These are phyloP conservation scores for Nothopassalora personata DNA, from an alignment of 2,329 filamentous ascomycete species.

Conservation along the genomic window DNA sequence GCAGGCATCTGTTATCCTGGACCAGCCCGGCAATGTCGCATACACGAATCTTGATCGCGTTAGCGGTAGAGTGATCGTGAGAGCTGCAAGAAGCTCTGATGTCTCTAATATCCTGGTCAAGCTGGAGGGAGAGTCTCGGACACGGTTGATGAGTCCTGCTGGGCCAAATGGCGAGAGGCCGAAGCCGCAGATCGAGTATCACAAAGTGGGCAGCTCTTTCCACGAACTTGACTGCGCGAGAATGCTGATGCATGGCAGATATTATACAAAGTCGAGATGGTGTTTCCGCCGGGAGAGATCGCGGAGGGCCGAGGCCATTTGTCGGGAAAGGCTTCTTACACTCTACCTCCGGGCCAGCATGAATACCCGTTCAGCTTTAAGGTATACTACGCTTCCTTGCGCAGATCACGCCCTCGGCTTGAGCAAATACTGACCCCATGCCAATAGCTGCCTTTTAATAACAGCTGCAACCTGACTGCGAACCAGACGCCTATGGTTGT, in stretches of 20 bases:
- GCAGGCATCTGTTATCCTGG: conserved; percentile 28
- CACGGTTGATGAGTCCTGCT: conserved; percentile 53
- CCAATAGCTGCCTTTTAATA: conserved; percentile 59
- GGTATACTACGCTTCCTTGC: conserved; percentile 42
- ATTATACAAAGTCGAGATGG: conserved; percentile 65
- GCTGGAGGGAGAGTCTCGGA: conserved; percentile 73
- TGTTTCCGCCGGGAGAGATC: conserved; percentile 34
- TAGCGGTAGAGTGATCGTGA: conserved; percentile 50
- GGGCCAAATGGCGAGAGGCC: conserved; percentile 40
- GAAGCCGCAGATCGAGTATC: conserved; percentile 46
- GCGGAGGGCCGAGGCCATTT: conserved; percentile 35
- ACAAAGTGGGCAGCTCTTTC: conserved; percentile 39
- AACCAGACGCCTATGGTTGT: conserved; percentile 39
- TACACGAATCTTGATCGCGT: conserved; percentile 71
- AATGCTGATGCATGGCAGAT: conserved; percentile 48
- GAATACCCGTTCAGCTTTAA: conserved; percentile 76
- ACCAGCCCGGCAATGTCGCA: conserved; percentile 26
- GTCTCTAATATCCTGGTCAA: conserved; percentile 64
- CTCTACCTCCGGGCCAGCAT: conserved; percentile 64
- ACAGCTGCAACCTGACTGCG: conserved; percentile 52
- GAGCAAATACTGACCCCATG: background rate
- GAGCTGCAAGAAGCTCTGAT: conserved; percentile 41
- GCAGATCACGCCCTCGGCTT: background rate
- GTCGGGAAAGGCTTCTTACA: conserved; percentile 43
- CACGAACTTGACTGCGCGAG: background rate